Base-by-base conservation (phyloP, 768 basidiomycete species). In the Rhizopogon vesiculosus region DNA sequence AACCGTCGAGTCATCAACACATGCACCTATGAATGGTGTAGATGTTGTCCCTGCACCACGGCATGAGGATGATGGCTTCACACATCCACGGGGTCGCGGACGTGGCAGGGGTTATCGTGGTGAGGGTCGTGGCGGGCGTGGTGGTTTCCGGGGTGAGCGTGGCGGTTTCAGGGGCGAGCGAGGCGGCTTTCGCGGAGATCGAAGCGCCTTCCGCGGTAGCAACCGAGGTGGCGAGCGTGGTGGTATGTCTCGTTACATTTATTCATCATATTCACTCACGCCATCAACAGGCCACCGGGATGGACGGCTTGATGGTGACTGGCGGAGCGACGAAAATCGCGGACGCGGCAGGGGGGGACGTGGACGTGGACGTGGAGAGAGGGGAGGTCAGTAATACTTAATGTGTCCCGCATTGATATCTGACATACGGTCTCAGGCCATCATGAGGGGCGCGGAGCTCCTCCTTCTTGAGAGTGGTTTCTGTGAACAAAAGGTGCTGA, bases 61-160 rank as follows among this genome's bases (percentile, higher is more conserved):
- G 7, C 33, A 52, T 7, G 85, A 82, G 46, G 84, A 85, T 3
- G 87, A 89, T 39, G 87, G 87, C 5, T 90, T 89, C 65, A 79
- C 69, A 2, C 75, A 74, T 52, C 65, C 78, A 15, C 69, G 82
- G 48, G 77, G 78, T 42, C 77, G 81, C 51, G 79, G 81, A 43
- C 74, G 77, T 41, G 72, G 75, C 51, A 76, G 78, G 56, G 72
- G 71, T 29, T 60, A 64, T 55, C 71, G 76, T 45, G 75, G 76
- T 48, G 75, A 72, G 55, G 74, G 76, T 50, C 78, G 78, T 48
- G 63, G 66, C 22, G 61, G 56, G 52, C 72, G 76, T 13, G 76
- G 75, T 59, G 74, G 75, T 29, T 74, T 67, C 66, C 76, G 78
- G 51, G 77, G 77, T 40, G 70, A 69, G 29, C 22, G 22, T 22